Conservation (phyloP, 257 asterid species). For the Agastache rugosa region DNA sequence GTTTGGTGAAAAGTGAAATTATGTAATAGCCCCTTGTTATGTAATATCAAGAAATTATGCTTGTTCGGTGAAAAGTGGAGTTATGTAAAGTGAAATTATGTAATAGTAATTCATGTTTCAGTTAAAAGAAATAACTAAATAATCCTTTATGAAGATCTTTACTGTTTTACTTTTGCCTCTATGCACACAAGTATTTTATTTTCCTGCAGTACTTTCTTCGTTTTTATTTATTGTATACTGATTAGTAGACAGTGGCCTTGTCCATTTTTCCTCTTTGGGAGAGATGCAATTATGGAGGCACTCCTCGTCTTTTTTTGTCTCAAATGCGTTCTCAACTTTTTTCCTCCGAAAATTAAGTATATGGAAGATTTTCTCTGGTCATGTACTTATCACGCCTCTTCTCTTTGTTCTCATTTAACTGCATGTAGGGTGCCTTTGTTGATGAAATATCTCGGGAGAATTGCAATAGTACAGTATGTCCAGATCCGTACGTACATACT, state of each 20-base stretch:
- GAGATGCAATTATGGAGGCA: constrained; percentile 4
- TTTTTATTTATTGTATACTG: not conserved
- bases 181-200: not conserved
- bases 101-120: not conserved
- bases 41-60: not conserved
- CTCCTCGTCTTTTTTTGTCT: constrained; percentile 8
- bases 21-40: not conserved
- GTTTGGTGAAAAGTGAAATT: not conserved
- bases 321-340: not conserved
- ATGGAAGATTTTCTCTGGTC: not conserved
- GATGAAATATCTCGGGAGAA: constrained; percentile 51
- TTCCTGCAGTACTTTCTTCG: not conserved
- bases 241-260: not conserved
- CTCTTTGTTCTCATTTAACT: constrained; percentile 33
- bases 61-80: not conserved
- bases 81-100: not conserved
- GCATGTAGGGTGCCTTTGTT: constrained; percentile 53
- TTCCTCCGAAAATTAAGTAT: constrained; percentile 6
- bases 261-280: not conserved
- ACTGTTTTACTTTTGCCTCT: not conserved
- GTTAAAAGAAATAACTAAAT: not conserved
- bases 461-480: constrained; percentile 75
- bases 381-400: constrained; percentile 27
- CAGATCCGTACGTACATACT: constrained; percentile 70
- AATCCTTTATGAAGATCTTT: not conserved